phyloP scores from a whole-genome alignment of 169 alveolate species.

The Hammondia hammondi region DNA sequence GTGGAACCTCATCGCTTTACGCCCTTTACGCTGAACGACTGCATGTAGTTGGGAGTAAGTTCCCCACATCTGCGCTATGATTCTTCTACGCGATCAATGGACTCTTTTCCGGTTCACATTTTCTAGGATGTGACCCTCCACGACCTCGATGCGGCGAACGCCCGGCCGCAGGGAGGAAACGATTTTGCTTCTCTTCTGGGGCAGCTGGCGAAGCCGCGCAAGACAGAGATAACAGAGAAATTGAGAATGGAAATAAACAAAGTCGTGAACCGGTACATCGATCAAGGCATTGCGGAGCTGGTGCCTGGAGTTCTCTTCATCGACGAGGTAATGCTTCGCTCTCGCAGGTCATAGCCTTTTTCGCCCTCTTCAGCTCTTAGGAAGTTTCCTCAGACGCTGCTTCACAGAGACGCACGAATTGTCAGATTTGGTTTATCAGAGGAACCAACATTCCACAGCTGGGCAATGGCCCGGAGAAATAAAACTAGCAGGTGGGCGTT shows the following conservation, averaged over 20 bases:
- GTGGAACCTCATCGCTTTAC: not conserved
- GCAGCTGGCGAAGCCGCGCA: slow-evolving; percentile 95
- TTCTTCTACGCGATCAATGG: not conserved
- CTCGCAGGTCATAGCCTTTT: too few species aligned
- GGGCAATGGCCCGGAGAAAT: too few species aligned
- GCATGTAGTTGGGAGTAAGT: too few species aligned
- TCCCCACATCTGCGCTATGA: not conserved
- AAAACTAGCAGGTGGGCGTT: too few species aligned
- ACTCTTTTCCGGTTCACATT: not conserved
- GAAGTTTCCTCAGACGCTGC: too few species aligned
- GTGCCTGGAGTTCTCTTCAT: slow-evolving; percentile 99
- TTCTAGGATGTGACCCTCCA: slow-evolving; percentile 98
- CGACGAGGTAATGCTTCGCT: slow-evolving; percentile 92
- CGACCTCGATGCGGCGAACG: slow-evolving; percentile 99
- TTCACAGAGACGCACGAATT: too few species aligned
- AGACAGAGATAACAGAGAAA: slow-evolving; percentile 99
- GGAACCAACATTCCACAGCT: too few species aligned
- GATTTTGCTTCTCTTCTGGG: slow-evolving; percentile 97
- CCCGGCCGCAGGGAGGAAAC: slow-evolving; percentile 94
- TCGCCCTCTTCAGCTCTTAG: too few species aligned
- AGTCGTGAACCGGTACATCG: slow-evolving; percentile 95
- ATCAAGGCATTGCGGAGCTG: slow-evolving; percentile 98
- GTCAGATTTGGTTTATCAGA: too few species aligned
- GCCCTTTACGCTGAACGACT: not conserved
- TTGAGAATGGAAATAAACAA: slow-evolving; percentile 97